Conservation (phyloP, 805 yeast species). For the Diddensiella transvaalensis region DNA sequence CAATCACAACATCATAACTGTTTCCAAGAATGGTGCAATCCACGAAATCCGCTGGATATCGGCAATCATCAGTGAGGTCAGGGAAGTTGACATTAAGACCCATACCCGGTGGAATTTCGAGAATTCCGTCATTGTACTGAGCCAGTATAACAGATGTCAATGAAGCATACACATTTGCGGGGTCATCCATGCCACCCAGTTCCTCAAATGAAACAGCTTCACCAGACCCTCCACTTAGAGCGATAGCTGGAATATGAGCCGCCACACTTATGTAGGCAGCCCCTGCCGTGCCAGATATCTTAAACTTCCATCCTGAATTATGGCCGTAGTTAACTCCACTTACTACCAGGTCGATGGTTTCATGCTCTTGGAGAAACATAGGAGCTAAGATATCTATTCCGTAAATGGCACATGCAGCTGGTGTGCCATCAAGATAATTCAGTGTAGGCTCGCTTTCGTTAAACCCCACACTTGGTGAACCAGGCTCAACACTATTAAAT, state of each 20-base stretch:
- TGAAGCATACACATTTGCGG: neutral
- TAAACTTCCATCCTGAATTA: constrained; percentile 40
- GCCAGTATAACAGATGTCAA: neutral
- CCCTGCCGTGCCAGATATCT: constrained; percentile 42
- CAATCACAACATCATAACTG: neutral
- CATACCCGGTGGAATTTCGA: neutral
- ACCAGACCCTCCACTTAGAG: constrained; percentile 37
- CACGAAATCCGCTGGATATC: neutral
- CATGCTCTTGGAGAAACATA: constrained; percentile 33
- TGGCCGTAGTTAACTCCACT: constrained; percentile 47
- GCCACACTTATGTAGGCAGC: constrained; percentile 41
- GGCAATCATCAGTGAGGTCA: neutral
- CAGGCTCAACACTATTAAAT: constrained; percentile 43
- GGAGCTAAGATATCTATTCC: constrained; percentile 44
- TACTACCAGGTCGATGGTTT: constrained; percentile 43
- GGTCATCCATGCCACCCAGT: neutral
- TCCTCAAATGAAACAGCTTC: neutral
- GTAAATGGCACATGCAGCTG: constrained; percentile 43
- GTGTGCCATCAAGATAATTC: constrained; percentile 50
- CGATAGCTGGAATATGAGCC: constrained; percentile 41
- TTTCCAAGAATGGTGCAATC: neutral
- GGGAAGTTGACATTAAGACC: constrained; percentile 5
- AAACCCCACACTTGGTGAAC: constrained; percentile 52
- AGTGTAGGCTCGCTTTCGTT: constrained; percentile 29
- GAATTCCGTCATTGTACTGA: neutral